phyloP scores from a whole-genome alignment of 2,329 filamentous ascomycete genomes.

The Apiospora marii region DNA sequence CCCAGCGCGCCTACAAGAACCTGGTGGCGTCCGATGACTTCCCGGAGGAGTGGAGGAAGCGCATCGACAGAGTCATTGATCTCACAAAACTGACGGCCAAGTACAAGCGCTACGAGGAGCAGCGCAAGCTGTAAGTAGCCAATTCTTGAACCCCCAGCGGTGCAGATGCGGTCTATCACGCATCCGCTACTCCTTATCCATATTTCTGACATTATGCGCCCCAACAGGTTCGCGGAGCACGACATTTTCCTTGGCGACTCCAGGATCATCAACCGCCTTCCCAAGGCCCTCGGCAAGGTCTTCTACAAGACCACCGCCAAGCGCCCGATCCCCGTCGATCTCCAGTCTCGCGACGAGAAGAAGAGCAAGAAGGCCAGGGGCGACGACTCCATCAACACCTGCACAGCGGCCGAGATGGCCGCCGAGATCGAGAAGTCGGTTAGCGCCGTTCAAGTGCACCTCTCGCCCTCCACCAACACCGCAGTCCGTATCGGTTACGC shows the following conservation, averaged over 20 bases:
- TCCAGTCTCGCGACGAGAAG: conserved; percentile 70
- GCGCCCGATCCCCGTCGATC: conserved; percentile 82
- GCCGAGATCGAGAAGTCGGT: conserved; percentile 84
- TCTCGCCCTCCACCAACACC: conserved; percentile 81
- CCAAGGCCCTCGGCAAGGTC: conserved; percentile 83
- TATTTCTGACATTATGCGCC: not conserved
- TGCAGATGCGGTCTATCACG: not conserved
- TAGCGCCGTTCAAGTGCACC: conserved; percentile 78
- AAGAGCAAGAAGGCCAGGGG: conserved; percentile 64
- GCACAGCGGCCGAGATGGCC: conserved; percentile 72
- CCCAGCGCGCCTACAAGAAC: conserved; percentile 88
- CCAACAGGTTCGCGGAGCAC: conserved; percentile 70
- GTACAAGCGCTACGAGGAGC: conserved; percentile 87
- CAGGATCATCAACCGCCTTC: conserved; percentile 77
- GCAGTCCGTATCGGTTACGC: conserved; percentile 82
- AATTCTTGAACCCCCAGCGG: no score
- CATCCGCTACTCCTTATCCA: not conserved
- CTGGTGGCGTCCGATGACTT: conserved; percentile 78
- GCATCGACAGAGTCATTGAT: conserved; percentile 81
- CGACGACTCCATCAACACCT: conserved; percentile 48
- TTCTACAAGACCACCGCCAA: conserved; percentile 89
- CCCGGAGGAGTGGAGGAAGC: conserved; percentile 69
- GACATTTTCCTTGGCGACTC: conserved; percentile 96
- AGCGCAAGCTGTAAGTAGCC: conserved; percentile 71
- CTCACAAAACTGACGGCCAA: conserved; percentile 81